Evolutionary conservation across 805 yeast genomes (phyloP).

Genomic region (Pichia sporocuriosa): DNA sequence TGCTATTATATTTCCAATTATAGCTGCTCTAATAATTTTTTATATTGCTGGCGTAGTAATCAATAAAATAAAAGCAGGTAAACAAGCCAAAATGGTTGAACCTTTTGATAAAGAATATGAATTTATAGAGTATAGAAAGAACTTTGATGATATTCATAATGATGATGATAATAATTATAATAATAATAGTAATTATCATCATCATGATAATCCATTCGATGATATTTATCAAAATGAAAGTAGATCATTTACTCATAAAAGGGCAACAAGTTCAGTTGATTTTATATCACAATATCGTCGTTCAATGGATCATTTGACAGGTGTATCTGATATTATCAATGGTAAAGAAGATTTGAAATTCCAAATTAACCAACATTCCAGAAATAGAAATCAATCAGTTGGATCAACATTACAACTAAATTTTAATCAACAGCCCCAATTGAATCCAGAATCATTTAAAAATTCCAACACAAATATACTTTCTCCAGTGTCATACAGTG

Average conservation of each 20-base stretch:
- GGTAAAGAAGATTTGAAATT: background rate
- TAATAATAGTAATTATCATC: background rate
- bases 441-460: background rate
- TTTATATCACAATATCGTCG: constrained; percentile 10
- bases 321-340: no score
- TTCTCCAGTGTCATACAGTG: background rate
- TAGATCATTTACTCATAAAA: constrained; percentile 6
- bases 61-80: constrained; percentile 20
- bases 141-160: background rate
- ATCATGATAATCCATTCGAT: constrained; percentile 2
- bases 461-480: no score
- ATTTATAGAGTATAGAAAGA: constrained; percentile 1
- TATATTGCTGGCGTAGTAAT: constrained; percentile 19
- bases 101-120: constrained; percentile 14
- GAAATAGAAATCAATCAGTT: constrained; percentile 1
- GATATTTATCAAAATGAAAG: constrained; percentile 1
- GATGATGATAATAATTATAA: background rate
- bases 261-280: constrained; percentile 5
- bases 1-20: constrained; percentile 22
- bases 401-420: constrained; percentile 11
- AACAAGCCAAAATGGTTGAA: constrained; percentile 18
- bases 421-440: background rate
- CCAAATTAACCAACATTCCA: background rate
- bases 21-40: constrained; percentile 19
- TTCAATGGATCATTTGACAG: constrained; percentile 8